Evolutionary conservation across 2,329 filamentous ascomycete genomes (phyloP).

Genomic region (Nemania diffusa): DNA sequence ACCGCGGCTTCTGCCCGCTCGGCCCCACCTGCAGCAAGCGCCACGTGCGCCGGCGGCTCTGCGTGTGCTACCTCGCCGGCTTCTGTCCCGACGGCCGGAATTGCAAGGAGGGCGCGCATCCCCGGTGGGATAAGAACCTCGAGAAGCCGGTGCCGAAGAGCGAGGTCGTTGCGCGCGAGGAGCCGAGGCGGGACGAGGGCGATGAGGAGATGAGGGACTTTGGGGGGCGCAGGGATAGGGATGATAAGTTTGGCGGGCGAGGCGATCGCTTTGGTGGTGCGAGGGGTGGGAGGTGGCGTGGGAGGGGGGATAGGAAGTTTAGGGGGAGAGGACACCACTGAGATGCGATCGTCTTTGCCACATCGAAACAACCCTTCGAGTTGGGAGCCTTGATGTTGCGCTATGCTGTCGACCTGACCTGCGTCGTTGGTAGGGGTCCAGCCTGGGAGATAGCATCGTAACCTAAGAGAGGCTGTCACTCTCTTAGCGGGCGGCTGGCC

Average conservation of each 20-base stretch:
- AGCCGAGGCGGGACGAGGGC: slow-evolving; percentile 58
- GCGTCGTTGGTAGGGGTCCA: background rate
- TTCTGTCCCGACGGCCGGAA: slow-evolving; percentile 86
- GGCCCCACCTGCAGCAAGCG: slow-evolving; percentile 89
- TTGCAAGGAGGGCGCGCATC: slow-evolving; percentile 85
- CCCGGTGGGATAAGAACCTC: slow-evolving; percentile 80
- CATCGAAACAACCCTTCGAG: background rate
- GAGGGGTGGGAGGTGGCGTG: slow-evolving; percentile 44
- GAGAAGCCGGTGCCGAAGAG: slow-evolving; percentile 79
- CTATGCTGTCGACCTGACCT: background rate
- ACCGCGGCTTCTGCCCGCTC: slow-evolving; percentile 92
- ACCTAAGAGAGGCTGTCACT: background rate
- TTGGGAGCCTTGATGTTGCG: no score
- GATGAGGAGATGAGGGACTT: slow-evolving; percentile 49
- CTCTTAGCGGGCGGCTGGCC: no score
- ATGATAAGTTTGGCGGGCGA: slow-evolving; percentile 47
- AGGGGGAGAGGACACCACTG: slow-evolving; percentile 37
- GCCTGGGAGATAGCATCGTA: background rate
- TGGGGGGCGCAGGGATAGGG: slow-evolving; percentile 43
- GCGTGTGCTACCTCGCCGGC: slow-evolving; percentile 87
- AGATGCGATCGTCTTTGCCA: background rate
- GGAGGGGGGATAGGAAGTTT: slow-evolving; percentile 50
- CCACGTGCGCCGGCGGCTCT: slow-evolving; percentile 84
- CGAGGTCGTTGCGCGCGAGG: slow-evolving; percentile 67
- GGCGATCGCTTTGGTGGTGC: slow-evolving; percentile 52